Conservation (phyloP, 1,139 yeast genomes). For the Ogataea hybrid region DNA sequence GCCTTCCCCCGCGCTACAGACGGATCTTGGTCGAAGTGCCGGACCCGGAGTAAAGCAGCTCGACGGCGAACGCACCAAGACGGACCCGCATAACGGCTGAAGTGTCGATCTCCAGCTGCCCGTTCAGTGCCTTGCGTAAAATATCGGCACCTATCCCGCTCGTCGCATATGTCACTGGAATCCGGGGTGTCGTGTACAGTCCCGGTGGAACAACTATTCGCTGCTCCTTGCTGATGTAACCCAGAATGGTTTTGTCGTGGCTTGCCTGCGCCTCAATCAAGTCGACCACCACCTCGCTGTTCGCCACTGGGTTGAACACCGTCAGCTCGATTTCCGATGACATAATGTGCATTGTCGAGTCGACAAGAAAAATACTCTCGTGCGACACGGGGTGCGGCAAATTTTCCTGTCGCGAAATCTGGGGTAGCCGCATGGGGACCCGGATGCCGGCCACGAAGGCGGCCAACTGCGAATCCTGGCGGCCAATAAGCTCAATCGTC, state of each 20-base stretch:
- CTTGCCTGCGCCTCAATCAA: conserved; percentile 46
- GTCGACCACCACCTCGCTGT: conserved; percentile 40
- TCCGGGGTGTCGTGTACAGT: conserved; percentile 43
- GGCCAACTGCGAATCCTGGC: conserved; percentile 23
- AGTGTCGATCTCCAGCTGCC: conserved; percentile 46
- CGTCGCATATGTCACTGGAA: conserved; percentile 46
- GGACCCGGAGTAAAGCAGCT: conserved; percentile 43
- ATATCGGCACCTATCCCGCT: conserved; percentile 48
- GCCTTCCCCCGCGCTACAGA: conserved; percentile 27
- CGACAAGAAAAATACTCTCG: conserved; percentile 37
- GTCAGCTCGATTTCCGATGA: conserved; percentile 51
- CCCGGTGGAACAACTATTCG: conserved; percentile 48
- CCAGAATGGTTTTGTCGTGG: conserved; percentile 45
- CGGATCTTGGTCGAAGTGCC: conserved; percentile 42
- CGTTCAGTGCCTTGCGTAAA: conserved; percentile 47
- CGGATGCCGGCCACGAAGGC: conserved; percentile 22
- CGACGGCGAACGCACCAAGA: conserved; percentile 40
- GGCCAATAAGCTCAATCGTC: conserved; percentile 23
- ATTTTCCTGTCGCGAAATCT: conserved; percentile 10
- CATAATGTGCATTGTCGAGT: conserved; percentile 50
- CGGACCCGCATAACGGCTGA: conserved; percentile 40
- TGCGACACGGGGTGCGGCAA: conserved; percentile 1
- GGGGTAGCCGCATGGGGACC: conserved; percentile 27
- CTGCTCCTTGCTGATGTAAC: conserved; percentile 41
- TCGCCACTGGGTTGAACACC: conserved; percentile 50